A percentile compares a stretch with the other conserved stretches of the same genome.
Conservation (phyloP, 83 land plant species). For the Picea abies region DNA sequence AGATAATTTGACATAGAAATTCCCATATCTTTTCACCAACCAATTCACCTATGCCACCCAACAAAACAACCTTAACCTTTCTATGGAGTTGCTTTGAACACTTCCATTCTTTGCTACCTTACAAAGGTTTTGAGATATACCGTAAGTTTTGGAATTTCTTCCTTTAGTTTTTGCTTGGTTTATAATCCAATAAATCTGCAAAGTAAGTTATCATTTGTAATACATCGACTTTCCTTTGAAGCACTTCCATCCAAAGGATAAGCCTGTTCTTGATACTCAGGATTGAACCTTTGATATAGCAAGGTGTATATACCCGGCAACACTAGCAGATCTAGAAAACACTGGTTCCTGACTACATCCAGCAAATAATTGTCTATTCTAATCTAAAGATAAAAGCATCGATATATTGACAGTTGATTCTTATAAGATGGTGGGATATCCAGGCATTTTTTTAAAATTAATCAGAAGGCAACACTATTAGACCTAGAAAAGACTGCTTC, state of each 20-base stretch:
- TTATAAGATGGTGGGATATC: too few species aligned
- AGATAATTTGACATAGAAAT: neutral
- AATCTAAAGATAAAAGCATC: neutral
- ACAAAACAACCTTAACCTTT: neutral
- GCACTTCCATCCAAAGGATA: neutral
- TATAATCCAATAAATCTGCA: neutral
- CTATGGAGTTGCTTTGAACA: neutral
- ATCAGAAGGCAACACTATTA: neutral
- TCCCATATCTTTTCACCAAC: neutral
- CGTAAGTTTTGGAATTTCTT: neutral
- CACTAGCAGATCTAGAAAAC: neutral
- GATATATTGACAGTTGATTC: too few species aligned
- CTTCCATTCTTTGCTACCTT: neutral
- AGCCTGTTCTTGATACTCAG: neutral
- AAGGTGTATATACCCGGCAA: neutral
- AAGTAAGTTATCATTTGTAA: neutral
- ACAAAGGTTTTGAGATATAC: neutral
- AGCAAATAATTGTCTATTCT: neutral
- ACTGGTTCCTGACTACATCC: neutral
- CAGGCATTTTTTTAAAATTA: too few species aligned
- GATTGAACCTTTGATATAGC: neutral
- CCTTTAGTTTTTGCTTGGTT: neutral
- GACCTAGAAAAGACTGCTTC: neutral
- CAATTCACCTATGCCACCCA: neutral
- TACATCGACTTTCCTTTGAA: neutral